Base-by-base conservation (phyloP, 371 early-diverging fungal genomes). In the Lichtheimia ornata region DNA sequence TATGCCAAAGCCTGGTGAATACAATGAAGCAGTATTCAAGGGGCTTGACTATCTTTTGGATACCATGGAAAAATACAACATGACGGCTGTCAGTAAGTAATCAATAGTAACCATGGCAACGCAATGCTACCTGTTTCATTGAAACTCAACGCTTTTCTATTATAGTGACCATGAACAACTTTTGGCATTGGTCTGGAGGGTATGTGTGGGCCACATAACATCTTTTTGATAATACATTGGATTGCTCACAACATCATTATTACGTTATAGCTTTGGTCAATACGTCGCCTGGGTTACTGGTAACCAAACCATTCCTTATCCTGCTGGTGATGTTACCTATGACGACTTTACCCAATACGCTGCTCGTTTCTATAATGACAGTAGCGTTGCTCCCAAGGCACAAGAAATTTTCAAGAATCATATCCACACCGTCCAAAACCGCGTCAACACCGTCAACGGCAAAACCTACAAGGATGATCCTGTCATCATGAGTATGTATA, bases 161-260 rank as follows among this genome's bases (percentile, higher is more conserved):
- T 4, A n/a, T 43, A 73, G 74, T 85, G 66, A 77, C 77, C 1
- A 47, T 85, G 53, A 80, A 63, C 61, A 86, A 86, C 59, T 84
- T 75, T 59, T 86, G 86, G 86, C 86, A 86, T 42, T 86, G 86
- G 86, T 79, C 80, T 73, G 86, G 86, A 55, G 85, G 84, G 35
- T 35, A 35, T 9, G 70, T 74, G 66, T 35, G 11, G 11, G 5
- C 1, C 35, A 35, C 11, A 35, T 35, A 9, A 35, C 7, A 35
- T 35, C 9, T 2, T 35, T 35, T 35, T 5, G 5, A 50, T 53
- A 17, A 15, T 41, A 17, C 13, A 35, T 11, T 9, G 11, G 6
- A 35, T 35, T 9, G 35, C 35, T 17, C 5, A 57, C 7, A 25
- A 12, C 69, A 79, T 30, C 30, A n/a, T n/a, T 22, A 35, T 35